phyloP scores from a whole-genome alignment of 257 asterid species.

The Petunia secreta region DNA sequence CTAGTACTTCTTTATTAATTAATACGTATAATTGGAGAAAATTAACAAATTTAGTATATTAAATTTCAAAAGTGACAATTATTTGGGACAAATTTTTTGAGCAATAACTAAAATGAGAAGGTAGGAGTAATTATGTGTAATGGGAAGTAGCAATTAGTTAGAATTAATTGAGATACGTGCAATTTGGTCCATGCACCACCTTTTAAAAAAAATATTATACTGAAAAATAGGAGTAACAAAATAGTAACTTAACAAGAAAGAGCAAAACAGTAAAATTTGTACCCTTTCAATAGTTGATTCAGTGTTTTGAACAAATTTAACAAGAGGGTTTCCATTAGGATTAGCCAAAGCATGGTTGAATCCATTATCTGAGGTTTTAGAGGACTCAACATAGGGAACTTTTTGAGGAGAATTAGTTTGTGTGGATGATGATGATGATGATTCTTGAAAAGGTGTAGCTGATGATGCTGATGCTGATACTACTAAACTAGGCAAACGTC shows the following conservation, averaged over 20 bases:
- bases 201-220: too few species aligned
- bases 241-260: neutral
- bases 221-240: neutral
- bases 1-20: too few species aligned
- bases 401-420: constrained; percentile 40
- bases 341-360: constrained; percentile 43
- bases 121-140: too few species aligned
- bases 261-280: constrained; percentile 34
- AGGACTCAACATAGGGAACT: constrained; percentile 42
- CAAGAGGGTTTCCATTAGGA: constrained; percentile 56
- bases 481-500: constrained; percentile 32
- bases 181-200: too few species aligned
- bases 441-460: constrained; percentile 46
- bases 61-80: too few species aligned
- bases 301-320: constrained; percentile 52
- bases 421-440: constrained; percentile 45
- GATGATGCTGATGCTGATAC: constrained; percentile 53
- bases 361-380: constrained; percentile 37
- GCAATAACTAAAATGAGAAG: too few species aligned
- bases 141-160: too few species aligned
- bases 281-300: constrained; percentile 81
- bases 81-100: too few species aligned
- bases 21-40: too few species aligned
- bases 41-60: too few species aligned
- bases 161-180: too few species aligned